Conservation (phyloP, 2,329 filamentous ascomycete species). For the Ascomycota sp. region DNA sequence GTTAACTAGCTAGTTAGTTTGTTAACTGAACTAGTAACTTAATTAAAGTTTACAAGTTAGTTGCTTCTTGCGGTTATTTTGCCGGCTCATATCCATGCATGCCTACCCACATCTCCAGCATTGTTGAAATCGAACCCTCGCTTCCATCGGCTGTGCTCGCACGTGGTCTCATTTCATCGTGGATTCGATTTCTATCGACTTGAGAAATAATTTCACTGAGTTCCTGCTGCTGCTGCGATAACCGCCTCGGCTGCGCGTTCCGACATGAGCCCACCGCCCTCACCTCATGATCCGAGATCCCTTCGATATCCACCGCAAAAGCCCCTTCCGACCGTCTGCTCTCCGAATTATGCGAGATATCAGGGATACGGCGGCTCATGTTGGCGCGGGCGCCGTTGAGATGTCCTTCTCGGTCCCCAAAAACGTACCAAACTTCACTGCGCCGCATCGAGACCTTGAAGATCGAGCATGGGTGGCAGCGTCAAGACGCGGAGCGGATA, state of each 20-base stretch:
- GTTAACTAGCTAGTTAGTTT: too few relatives aligned
- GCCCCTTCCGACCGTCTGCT: conserved; percentile 27
- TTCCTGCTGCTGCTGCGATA: not conserved
- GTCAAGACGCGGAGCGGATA: conserved; percentile 13
- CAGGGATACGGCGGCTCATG: conserved; percentile 27
- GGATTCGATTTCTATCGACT: too few relatives aligned
- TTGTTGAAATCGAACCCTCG: too few relatives aligned
- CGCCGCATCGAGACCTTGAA: conserved; percentile 43
- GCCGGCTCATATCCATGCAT: too few relatives aligned
- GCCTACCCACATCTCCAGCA: too few relatives aligned
- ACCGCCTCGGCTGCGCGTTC: conserved; percentile 1
- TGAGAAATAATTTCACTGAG: too few relatives aligned
- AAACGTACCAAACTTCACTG: conserved; percentile 48
- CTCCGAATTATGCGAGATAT: conserved; percentile 22
- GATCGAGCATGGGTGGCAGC: conserved; percentile 42
- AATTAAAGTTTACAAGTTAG: too few relatives aligned
- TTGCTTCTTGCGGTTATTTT: too few relatives aligned
- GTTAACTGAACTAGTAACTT: too few relatives aligned
- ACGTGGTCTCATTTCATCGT: too few relatives aligned
- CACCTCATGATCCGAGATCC: conserved; percentile 22
- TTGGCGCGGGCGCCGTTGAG: conserved; percentile 25
- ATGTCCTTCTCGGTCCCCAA: conserved; percentile 50
- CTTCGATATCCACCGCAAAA: conserved; percentile 21
- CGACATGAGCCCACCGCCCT: conserved; percentile 11
- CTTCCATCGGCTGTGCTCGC: not conserved